Conservation (phyloP, 2,329 filamentous ascomycete species). For the Penicillium polonicum region DNA sequence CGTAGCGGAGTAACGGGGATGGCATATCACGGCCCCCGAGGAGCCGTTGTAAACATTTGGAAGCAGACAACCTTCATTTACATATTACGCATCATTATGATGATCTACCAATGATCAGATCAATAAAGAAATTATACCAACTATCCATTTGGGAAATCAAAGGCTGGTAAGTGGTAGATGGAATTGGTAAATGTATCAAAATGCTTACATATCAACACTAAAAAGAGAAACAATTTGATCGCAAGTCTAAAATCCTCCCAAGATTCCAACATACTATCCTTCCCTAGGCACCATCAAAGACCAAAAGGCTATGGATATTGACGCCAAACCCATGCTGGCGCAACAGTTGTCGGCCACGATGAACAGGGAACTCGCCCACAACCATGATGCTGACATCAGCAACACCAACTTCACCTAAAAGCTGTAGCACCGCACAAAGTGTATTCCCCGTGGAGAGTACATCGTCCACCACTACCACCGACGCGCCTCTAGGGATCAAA, state of each 20-base stretch:
- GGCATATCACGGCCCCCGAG: neutral
- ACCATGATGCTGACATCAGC: slow-evolving; percentile 51
- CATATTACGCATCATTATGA: no score
- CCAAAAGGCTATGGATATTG: neutral
- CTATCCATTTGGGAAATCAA: neutral
- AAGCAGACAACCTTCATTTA: neutral
- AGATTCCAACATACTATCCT: neutral
- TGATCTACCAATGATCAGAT: neutral
- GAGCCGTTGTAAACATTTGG: neutral
- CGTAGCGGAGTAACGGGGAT: slow-evolving; percentile 6
- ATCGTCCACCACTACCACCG: slow-evolving; percentile 60
- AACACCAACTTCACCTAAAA: slow-evolving; percentile 49
- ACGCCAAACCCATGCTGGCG: slow-evolving; percentile 34
- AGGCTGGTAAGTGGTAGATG: neutral
- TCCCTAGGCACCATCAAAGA: neutral
- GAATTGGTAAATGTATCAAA: neutral
- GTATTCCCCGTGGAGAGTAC: slow-evolving; percentile 58
- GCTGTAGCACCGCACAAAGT: slow-evolving; percentile 52
- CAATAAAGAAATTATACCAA: no score
- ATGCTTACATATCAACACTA: neutral
- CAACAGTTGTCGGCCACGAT: slow-evolving; percentile 53
- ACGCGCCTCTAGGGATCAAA: slow-evolving; percentile 40
- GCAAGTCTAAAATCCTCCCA: neutral
- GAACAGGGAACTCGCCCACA: slow-evolving; percentile 58
- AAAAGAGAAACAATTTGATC: neutral